phyloP scores from a whole-genome alignment of 495 filamentous ascomycete genomes.

The Lasiosphaeria hispida region DNA sequence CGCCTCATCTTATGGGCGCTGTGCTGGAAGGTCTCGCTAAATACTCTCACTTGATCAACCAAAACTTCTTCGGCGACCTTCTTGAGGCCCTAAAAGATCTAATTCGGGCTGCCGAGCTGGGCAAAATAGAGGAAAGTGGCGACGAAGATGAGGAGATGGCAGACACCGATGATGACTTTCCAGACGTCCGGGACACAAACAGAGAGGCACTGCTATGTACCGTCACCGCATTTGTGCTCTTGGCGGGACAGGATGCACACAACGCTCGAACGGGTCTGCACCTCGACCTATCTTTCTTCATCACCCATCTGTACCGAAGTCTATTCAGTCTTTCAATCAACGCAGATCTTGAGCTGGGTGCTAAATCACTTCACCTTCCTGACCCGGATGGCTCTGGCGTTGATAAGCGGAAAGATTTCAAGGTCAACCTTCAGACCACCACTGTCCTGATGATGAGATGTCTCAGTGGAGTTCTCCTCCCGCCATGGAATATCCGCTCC shows the following conservation, averaged over 20 bases:
- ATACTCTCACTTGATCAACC: constrained; percentile 94
- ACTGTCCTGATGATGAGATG: constrained; percentile 86
- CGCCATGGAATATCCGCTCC: constrained; percentile 57
- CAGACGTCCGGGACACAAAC: constrained; percentile 60
- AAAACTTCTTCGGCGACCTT: constrained; percentile 95
- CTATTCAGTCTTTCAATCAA: constrained; percentile 74
- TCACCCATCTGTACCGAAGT: constrained; percentile 82
- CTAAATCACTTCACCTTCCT: constrained; percentile 74
- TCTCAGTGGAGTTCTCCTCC: constrained; percentile 72
- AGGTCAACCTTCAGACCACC: constrained; percentile 90
- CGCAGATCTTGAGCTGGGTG: constrained; percentile 80
- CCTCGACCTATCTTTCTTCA: constrained; percentile 93
- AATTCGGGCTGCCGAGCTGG: constrained; percentile 63
- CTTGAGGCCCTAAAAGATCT: constrained; percentile 92
- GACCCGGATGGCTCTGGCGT: constrained; percentile 60
- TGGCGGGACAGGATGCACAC: constrained; percentile 85
- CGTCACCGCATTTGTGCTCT: constrained; percentile 88
- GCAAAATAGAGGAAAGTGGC: constrained; percentile 30
- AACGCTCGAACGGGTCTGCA: constrained; percentile 60
- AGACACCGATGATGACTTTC: constrained; percentile 38
- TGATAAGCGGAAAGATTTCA: constrained; percentile 45
- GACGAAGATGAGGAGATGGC: constrained; percentile 19
- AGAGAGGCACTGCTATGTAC: constrained; percentile 92
- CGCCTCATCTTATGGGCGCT: constrained; percentile 81
- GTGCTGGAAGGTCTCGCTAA: constrained; percentile 81